These are phyloP conservation scores for Porodaedalea pini DNA, from an alignment of 1,284 basidiomycete genomes.

Conservation along the genomic window DNA sequence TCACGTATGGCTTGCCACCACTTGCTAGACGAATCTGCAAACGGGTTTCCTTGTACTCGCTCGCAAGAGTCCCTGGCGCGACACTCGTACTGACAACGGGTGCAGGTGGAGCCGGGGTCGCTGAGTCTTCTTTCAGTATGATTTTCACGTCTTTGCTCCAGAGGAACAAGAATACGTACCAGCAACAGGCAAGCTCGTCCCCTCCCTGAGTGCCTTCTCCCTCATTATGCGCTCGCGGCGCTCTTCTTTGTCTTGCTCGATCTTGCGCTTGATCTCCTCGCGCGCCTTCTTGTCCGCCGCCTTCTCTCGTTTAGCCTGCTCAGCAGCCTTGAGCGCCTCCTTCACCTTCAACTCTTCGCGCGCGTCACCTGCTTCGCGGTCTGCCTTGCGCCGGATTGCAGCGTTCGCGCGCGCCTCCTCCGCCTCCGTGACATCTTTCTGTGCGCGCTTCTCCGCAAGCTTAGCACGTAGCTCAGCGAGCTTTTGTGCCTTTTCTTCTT, in stretches of 20 bases:
- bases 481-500: constrained; percentile 88
- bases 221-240: constrained; percentile 84
- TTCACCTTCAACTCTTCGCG: constrained; percentile 79
- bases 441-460: constrained; percentile 71
- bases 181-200: constrained; percentile 37
- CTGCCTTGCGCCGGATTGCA: constrained; percentile 76
- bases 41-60: constrained; percentile 79
- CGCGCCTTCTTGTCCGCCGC: constrained; percentile 79
- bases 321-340: constrained; percentile 77
- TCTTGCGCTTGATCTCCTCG: constrained; percentile 85
- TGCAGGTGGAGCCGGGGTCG: constrained; percentile 10
- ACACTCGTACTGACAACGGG: constrained; percentile 36
- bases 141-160: not conserved
- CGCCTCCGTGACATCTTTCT: constrained; percentile 66
- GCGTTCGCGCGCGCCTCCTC: constrained; percentile 79
- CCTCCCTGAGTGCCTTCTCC: constrained; percentile 87
- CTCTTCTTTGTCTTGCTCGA: constrained; percentile 87
- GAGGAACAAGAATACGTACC: not conserved
- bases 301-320: constrained; percentile 70
- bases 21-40: constrained; percentile 80
- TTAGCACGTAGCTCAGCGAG: constrained; percentile 77
- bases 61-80: constrained; percentile 62
- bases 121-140: constrained; percentile 23
- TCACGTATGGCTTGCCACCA: constrained; percentile 77
- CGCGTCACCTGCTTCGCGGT: constrained; percentile 72